These are phyloP conservation scores for Phytophthora sp. DNA, from an alignment of 352 stramenopile genomes.

Conservation along the genomic window DNA sequence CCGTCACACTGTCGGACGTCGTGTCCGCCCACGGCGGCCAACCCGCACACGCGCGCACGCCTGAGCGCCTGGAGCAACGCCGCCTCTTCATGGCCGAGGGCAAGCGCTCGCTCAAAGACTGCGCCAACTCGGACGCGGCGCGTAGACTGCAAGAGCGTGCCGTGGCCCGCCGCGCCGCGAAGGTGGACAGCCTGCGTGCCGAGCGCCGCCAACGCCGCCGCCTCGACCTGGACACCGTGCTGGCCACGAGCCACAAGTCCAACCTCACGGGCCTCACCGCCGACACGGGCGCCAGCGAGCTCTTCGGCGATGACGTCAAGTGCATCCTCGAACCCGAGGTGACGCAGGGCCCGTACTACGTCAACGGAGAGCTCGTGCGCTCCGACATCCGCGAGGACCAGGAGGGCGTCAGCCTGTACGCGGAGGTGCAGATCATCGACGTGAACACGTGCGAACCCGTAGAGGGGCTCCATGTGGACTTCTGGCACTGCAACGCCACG, in stretches of 20 bases:
- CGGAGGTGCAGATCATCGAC: constrained; percentile 34
- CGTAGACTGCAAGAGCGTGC: constrained; percentile 21
- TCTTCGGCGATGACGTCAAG: constrained; percentile 29
- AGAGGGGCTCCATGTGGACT: constrained; percentile 26
- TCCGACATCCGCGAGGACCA: constrained; percentile 25
- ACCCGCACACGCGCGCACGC: not conserved
- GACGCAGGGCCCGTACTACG: constrained; percentile 32
- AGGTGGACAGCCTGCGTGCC: constrained; percentile 9
- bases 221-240: constrained; percentile 22
- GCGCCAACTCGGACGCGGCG: constrained; percentile 18
- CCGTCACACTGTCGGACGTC: not conserved
- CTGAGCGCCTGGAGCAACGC: constrained; percentile 13
- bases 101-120: constrained; percentile 32
- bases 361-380: constrained; percentile 28
- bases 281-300: constrained; percentile 13
- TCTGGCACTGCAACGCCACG: constrained; percentile 37
- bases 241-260: constrained; percentile 25
- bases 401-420: constrained; percentile 27
- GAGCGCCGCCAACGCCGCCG: constrained; percentile 16
- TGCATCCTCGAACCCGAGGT: constrained; percentile 32
- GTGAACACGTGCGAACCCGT: constrained; percentile 34
- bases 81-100: constrained; percentile 28
- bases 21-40: constrained; percentile 3
- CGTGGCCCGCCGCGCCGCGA: constrained; percentile 10
- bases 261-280: constrained; percentile 19